These are phyloP conservation scores for Leccinum subgranulosum DNA, from an alignment of 768 basidiomycete genomes.

Conservation along the genomic window DNA sequence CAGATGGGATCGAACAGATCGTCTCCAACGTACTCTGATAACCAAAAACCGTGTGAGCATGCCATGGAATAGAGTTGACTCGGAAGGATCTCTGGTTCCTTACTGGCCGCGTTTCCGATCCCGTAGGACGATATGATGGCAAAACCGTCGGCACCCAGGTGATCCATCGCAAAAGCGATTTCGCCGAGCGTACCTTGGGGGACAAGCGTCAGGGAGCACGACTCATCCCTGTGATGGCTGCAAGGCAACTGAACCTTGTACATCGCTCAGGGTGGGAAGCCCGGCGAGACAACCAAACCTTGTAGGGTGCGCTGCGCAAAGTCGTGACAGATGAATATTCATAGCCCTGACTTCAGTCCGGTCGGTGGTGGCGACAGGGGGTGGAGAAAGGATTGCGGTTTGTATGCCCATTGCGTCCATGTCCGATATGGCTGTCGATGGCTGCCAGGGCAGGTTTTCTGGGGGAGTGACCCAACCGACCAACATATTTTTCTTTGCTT, in stretches of 20 bases:
- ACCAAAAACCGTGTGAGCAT: conserved; percentile 4
- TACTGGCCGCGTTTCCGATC: conserved; percentile 51
- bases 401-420: conserved; percentile 63
- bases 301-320: conserved; percentile 47
- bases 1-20: conserved; percentile 63
- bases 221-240: neutral
- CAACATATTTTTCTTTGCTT: conserved; percentile 40
- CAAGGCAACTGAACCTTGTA: conserved; percentile 43
- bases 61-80: neutral
- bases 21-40: conserved; percentile 62
- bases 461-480: conserved; percentile 62
- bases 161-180: conserved; percentile 59
- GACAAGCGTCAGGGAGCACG: conserved; percentile 5
- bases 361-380: conserved; percentile 49
- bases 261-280: conserved; percentile 58
- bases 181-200: conserved; percentile 53
- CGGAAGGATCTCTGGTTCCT: conserved; percentile 9
- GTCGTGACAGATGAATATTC: conserved; percentile 46
- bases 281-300: conserved; percentile 72
- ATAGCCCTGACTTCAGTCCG: conserved; percentile 40
- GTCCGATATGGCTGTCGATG: conserved; percentile 51
- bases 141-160: conserved; percentile 60
- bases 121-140: conserved; percentile 69
- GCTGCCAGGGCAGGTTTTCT: conserved; percentile 65
- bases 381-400: conserved; percentile 63